phyloP scores from a whole-genome alignment of 1,139 yeast genomes.

The Candida tetrigidarum region DNA sequence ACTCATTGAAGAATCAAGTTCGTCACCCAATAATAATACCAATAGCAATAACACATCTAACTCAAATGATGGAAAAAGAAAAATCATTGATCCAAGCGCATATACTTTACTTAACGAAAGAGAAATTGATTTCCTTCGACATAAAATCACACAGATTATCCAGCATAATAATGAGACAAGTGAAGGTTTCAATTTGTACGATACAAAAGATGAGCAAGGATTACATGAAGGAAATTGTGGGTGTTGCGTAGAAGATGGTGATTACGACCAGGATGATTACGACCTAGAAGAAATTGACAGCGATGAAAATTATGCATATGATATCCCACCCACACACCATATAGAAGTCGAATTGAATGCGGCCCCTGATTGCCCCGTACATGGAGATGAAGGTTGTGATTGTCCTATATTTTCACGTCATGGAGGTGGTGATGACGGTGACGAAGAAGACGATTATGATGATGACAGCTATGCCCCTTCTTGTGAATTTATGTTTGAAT shows the following conservation, averaged over 20 bases:
- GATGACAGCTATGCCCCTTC: slow-evolving; percentile 35
- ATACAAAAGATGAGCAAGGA: slow-evolving; percentile 47
- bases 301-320: slow-evolving; percentile 16
- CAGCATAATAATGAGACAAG: slow-evolving; percentile 14
- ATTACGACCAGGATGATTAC: slow-evolving; percentile 38
- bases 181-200: slow-evolving; percentile 43
- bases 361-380: slow-evolving; percentile 36
- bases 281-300: slow-evolving; percentile 41
- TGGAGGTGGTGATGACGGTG: slow-evolving; percentile 9
- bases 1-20: slow-evolving; percentile 4
- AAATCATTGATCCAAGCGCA: slow-evolving; percentile 12
- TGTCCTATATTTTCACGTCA: slow-evolving; percentile 30
- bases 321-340: slow-evolving; percentile 36
- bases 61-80: slow-evolving; percentile 4
- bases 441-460: slow-evolving; percentile 21
- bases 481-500: slow-evolving; percentile 50
- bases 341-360: slow-evolving; percentile 47
- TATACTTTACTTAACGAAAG: slow-evolving; percentile 30
- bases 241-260: slow-evolving; percentile 21
- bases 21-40: not conserved
- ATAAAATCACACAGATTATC: slow-evolving; percentile 32
- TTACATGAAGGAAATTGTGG: slow-evolving; percentile 33
- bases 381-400: slow-evolving; percentile 35
- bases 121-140: slow-evolving; percentile 38
- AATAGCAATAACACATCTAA: slow-evolving; percentile 6